Conservation (phyloP, 805 yeast species). For the Myxozyma vanderwaltii region DNA sequence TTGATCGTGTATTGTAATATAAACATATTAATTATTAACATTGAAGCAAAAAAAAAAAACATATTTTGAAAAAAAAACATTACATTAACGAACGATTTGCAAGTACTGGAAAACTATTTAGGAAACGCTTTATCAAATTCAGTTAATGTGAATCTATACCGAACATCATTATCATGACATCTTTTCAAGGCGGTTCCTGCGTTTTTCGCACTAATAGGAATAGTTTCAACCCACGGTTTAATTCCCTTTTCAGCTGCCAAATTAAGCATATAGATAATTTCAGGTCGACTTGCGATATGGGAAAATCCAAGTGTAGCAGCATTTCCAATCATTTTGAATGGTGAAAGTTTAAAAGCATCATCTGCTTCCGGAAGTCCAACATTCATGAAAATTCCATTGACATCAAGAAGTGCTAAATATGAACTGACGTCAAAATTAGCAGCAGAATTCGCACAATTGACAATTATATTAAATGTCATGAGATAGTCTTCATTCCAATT, state of each 20-base stretch:
- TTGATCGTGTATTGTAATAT: too few relatives aligned
- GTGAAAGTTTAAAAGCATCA: constrained; percentile 22
- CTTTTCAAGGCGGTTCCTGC: constrained; percentile 44
- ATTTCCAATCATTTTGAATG: constrained; percentile 24
- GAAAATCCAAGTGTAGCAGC: constrained; percentile 59
- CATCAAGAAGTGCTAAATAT: constrained; percentile 54
- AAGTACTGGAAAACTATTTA: neutral
- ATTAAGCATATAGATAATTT: constrained; percentile 64
- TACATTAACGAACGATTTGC: too few relatives aligned
- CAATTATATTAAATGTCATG: constrained; percentile 51
- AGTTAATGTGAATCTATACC: constrained; percentile 50
- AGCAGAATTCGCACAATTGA: constrained; percentile 57
- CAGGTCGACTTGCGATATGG: constrained; percentile 62
- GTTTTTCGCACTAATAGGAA: constrained; percentile 44
- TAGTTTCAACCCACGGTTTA: constrained; percentile 39
- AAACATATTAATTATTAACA: too few relatives aligned
- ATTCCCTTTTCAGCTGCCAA: constrained; percentile 56
- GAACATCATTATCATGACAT: constrained; percentile 43
- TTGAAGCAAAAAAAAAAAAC: too few relatives aligned
- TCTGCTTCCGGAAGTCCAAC: constrained; percentile 60
- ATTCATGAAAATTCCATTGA: constrained; percentile 58
- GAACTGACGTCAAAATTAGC: constrained; percentile 52
- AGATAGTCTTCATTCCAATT: constrained; percentile 42
- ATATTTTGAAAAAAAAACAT: too few relatives aligned
- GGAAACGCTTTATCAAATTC: constrained; percentile 48